Evolutionary conservation across 257 asterid genomes (phyloP).

Genomic region (Verbascum thapsus): DNA sequence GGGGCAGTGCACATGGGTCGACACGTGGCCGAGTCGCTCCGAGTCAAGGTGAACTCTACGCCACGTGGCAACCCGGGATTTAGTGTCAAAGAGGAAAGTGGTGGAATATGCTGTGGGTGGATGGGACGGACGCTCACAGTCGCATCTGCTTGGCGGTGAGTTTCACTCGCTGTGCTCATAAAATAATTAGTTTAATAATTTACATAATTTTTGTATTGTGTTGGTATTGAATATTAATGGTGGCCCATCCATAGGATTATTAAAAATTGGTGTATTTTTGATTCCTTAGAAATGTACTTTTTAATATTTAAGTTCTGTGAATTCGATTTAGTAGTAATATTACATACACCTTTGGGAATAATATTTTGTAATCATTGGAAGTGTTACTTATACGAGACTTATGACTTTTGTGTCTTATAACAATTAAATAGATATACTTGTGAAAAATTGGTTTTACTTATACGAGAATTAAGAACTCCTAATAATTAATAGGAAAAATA

Average conservation of each 20-base stretch:
- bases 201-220: constrained; percentile 25
- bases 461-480: no score
- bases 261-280: constrained; percentile 25
- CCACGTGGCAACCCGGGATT: constrained; percentile 85
- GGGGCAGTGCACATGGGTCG: constrained; percentile 42
- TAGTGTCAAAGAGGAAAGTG: constrained; percentile 53
- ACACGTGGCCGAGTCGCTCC: constrained; percentile 50
- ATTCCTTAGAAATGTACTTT: constrained; percentile 9
- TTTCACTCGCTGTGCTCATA: no score
- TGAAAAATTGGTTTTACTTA: no score
- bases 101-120: constrained; percentile 79
- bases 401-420: no score
- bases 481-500: no score
- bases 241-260: constrained; percentile 18
- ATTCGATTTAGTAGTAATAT: not conserved
- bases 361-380: no score
- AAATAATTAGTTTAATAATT: constrained; percentile 6
- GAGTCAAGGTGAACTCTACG: constrained; percentile 46
- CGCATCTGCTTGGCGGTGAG: constrained; percentile 80
- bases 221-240: constrained; percentile 19
- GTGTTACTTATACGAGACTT: no score
- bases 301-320: not conserved
- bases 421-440: no score
- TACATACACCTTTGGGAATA: no score
- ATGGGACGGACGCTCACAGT: constrained; percentile 75